Evolutionary conservation across 306 rosid genomes (phyloP).

Genomic region (Castanea crenata): DNA sequence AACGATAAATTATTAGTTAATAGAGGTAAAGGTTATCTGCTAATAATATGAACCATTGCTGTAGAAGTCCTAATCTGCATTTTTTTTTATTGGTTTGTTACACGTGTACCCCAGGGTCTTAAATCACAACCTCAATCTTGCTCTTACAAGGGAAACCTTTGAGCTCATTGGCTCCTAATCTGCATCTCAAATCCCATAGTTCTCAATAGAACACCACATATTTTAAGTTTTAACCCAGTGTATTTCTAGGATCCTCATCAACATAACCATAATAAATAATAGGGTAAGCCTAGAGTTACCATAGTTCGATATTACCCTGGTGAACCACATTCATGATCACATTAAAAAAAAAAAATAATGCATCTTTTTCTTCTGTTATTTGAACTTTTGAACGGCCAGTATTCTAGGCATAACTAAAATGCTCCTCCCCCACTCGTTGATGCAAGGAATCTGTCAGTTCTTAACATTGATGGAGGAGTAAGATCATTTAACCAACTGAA

Average conservation of each 20-base stretch:
- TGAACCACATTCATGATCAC: not conserved
- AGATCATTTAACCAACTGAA: too few species aligned
- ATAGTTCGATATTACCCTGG: too few species aligned
- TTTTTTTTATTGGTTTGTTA: too few species aligned
- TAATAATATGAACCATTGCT: not conserved
- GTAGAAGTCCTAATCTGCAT: not conserved
- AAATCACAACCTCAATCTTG: too few species aligned
- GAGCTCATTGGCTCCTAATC: not conserved
- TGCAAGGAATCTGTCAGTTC: too few species aligned
- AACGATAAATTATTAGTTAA: too few species aligned
- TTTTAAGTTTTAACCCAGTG: not conserved
- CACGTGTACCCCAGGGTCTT: too few species aligned
- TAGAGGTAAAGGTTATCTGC: not conserved
- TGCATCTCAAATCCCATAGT: not conserved
- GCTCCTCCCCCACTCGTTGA: too few species aligned
- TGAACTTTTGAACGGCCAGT: too few species aligned
- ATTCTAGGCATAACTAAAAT: too few species aligned
- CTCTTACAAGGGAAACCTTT: too few species aligned
- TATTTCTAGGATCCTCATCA: not conserved
- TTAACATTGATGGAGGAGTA: too few species aligned
- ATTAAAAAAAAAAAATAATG: not conserved
- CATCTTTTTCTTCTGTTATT: not conserved
- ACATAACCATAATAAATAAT: not conserved
- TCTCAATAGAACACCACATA: not conserved
- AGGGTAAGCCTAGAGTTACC: not conserved